A percentile compares a stretch with the other conserved stretches of the same genome.
Evolutionary conservation across 164 flowering plant species (phyloP).

Genomic region (Vitis rupestris): DNA sequence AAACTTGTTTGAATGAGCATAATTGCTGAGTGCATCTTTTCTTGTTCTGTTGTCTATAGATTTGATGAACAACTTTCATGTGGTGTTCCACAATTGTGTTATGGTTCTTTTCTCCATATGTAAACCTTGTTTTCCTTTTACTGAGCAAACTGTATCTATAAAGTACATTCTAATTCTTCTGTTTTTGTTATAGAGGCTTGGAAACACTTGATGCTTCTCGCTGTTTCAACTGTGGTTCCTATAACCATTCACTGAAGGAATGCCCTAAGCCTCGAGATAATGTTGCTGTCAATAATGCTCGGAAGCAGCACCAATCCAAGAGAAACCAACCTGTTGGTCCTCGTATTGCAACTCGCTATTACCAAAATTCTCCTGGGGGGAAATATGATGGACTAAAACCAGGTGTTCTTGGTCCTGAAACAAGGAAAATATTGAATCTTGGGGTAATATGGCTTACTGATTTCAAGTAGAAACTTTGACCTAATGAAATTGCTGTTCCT

Average conservation of each 20-base stretch:
- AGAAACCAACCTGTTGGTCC: slow-evolving; percentile 47
- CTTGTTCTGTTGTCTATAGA: no score
- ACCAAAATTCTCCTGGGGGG: slow-evolving; percentile 77
- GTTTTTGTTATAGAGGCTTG: slow-evolving; percentile 38
- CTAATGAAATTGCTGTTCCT: no score
- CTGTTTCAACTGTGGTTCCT: slow-evolving; percentile 94
- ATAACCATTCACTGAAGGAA: slow-evolving; percentile 87
- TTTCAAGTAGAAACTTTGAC: background rate
- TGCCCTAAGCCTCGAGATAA: slow-evolving; percentile 91
- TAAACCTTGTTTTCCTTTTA: no score
- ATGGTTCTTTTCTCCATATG: no score
- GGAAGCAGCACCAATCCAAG: slow-evolving; percentile 61
- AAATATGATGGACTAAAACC: slow-evolving; percentile 89
- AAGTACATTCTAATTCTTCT: background rate
- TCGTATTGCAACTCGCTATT: slow-evolving; percentile 68
- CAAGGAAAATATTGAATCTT: slow-evolving; percentile 71
- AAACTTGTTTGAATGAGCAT: no score
- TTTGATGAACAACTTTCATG: no score
- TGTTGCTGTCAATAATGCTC: slow-evolving; percentile 81
- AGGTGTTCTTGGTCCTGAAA: slow-evolving; percentile 74
- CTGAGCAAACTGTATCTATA: no score
- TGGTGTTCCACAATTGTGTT: no score
- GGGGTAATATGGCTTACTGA: slow-evolving; percentile 51
- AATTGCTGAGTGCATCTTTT: no score
- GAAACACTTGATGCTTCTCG: slow-evolving; percentile 65